These are phyloP conservation scores for Globisporangium recalcitrans DNA, from an alignment of 352 stramenopile species.

Conservation along the genomic window DNA sequence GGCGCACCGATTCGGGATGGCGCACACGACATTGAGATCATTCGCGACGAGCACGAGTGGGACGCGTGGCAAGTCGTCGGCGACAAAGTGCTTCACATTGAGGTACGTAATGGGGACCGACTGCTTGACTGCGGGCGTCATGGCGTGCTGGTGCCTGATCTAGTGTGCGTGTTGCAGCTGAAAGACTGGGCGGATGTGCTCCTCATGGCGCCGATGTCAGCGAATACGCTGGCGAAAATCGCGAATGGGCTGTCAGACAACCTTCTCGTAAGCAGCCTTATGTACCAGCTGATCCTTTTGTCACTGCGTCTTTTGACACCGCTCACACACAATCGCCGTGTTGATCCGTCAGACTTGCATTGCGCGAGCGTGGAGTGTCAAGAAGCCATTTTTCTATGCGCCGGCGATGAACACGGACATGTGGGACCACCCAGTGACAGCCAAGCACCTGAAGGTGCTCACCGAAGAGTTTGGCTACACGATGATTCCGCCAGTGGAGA, in stretches of 20 bases:
- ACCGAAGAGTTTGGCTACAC: slow-evolving; percentile 56
- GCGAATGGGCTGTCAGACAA: slow-evolving; percentile 94
- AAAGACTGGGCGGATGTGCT: slow-evolving; percentile 94
- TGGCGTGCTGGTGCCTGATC: not conserved
- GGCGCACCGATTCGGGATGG: not conserved
- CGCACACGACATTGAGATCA: slow-evolving; percentile 27
- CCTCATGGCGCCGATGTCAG: slow-evolving; percentile 85
- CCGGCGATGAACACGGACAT: slow-evolving; percentile 98
- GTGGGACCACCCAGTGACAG: slow-evolving; percentile 94
- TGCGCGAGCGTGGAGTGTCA: slow-evolving; percentile 89
- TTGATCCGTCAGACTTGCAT: slow-evolving; percentile 74
- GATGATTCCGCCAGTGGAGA: slow-evolving; percentile 87
- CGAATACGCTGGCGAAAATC: slow-evolving; percentile 90
- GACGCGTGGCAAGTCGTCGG: slow-evolving; percentile 66
- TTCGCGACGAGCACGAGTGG: slow-evolving; percentile 85
- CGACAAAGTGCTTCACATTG: slow-evolving; percentile 85
- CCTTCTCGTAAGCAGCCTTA: slow-evolving; percentile 61
- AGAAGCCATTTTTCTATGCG: slow-evolving; percentile 91
- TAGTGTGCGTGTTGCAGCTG: slow-evolving; percentile 35
- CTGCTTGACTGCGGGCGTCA: not conserved
- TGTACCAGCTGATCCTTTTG: not conserved
- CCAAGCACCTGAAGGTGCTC: slow-evolving; percentile 60
- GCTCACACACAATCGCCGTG: not conserved
- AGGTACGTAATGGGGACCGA: slow-evolving; percentile 31
- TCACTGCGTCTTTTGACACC: not conserved